phyloP scores from a whole-genome alignment of 2,329 filamentous ascomycete genomes.

The Dothideomycetidae sp. region DNA sequence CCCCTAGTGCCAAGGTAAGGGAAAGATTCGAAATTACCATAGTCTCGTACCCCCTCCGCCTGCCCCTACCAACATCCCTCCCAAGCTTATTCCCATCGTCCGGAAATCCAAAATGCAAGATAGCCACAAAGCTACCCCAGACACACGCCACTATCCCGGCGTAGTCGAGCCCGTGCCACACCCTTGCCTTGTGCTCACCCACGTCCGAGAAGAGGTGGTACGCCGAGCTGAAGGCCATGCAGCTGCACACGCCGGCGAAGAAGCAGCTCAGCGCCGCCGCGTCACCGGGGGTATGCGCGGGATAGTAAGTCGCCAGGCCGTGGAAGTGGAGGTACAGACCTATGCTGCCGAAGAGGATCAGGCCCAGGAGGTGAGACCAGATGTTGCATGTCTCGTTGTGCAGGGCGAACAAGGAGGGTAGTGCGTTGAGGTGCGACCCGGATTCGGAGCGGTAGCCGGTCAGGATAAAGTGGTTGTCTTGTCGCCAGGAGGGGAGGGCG shows the following conservation, averaged over 20 bases:
- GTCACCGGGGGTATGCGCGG: slow-evolving; percentile 46
- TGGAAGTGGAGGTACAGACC: slow-evolving; percentile 41
- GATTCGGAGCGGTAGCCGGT: slow-evolving; percentile 51
- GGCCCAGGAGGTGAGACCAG: slow-evolving; percentile 55
- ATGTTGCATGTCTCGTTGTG: slow-evolving; percentile 62
- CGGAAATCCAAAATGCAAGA: slow-evolving; percentile 75
- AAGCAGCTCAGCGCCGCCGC: slow-evolving; percentile 64
- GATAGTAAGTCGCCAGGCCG: slow-evolving; percentile 51
- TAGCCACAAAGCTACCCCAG: slow-evolving; percentile 79
- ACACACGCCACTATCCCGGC: slow-evolving; percentile 86
- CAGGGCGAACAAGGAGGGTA: slow-evolving; percentile 45
- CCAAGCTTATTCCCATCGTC: slow-evolving; percentile 45
- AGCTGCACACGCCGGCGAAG: slow-evolving; percentile 47
- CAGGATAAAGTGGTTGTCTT: slow-evolving; percentile 56
- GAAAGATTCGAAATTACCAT: no score
- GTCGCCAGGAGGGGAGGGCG: slow-evolving; percentile 31
- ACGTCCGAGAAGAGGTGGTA: slow-evolving; percentile 52
- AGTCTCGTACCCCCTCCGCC: slow-evolving; percentile 6
- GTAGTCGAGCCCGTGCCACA: slow-evolving; percentile 91
- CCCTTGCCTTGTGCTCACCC: slow-evolving; percentile 37
- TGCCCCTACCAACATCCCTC: neutral
- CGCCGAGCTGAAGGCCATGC: slow-evolving; percentile 42
- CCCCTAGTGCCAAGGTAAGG: no score
- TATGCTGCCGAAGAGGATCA: slow-evolving; percentile 41
- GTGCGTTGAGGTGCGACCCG: slow-evolving; percentile 44